Base-by-base conservation (phyloP, 1,139 yeast species). In the Pichia sp. region DNA sequence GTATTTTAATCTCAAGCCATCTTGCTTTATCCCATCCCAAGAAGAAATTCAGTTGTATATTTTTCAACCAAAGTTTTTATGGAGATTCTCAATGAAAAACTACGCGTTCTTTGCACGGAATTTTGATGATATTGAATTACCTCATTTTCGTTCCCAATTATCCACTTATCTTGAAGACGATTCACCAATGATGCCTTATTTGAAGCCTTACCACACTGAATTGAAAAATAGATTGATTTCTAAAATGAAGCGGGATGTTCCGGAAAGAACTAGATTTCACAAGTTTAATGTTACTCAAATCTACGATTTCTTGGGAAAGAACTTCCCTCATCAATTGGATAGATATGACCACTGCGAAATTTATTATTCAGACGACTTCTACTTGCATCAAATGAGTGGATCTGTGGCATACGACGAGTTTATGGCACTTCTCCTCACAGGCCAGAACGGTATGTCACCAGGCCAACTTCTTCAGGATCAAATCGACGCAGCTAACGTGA, bases 341-440 rank as follows among this genome's bases (percentile, higher is more conserved):
- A 15, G 20, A 9, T 28, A 28, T 33, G 35, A 33, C 22, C 22
- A 31, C 9, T 20, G 20, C n/a, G 35, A 33, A 28, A 15, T 18
- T 17, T 28, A 23, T 14, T 33, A 28, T 12, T 28, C 35, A 6
- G 35, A 33, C 20, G 35, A 33, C 28, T 33, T 33, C 9, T 19
- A 23, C 23, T 28, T 28, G 11, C 32, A 28, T 12, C 23, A 23
- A 28, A 18, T 33, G 32, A 6, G 19, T 27, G 23, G 22, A 5
- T 7, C 14, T 19, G 19, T 29, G n/a, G n/a, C 22, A 3, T 33
- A 33, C 28, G 22, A 22, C 3, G 35, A 33, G 14, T 33, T 33
- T 23, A 6, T 28, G 12, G 14, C 12, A 15, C n/a, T 22, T n/a
- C 5, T 33, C 8, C 19, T 33, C 7, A 28, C 29, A 5, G 35